phyloP scores from a whole-genome alignment of 441 rosid genomes.

The Biscutella auriculata region DNA sequence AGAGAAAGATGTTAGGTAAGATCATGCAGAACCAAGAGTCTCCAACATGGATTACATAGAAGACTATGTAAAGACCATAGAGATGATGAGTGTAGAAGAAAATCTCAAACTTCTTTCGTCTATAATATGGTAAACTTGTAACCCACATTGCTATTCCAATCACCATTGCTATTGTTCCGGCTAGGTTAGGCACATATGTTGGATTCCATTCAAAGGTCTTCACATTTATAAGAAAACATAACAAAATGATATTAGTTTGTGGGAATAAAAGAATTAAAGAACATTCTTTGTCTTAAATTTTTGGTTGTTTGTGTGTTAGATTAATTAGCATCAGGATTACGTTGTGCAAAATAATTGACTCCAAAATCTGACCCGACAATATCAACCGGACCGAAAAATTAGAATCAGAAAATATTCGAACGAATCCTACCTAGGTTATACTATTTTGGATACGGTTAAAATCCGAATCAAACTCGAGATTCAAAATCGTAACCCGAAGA shows the following conservation, averaged over 20 bases:
- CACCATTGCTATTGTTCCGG: conserved; percentile 42
- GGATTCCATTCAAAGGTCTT: conserved; percentile 43
- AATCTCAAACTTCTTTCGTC: conserved; percentile 49
- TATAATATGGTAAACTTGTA: conserved; percentile 34
- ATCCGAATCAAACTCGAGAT: too few species aligned
- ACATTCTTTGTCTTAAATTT: not conserved
- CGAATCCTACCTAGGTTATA: too few species aligned
- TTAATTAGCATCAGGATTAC: too few species aligned
- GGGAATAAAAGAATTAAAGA: not conserved
- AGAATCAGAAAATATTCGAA: too few species aligned
- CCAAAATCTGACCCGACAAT: too few species aligned
- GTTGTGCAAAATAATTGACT: too few species aligned
- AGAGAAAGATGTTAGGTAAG: conserved; percentile 58
- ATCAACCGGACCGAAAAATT: too few species aligned
- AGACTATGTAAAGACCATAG: conserved; percentile 40
- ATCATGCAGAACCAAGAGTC: conserved; percentile 32
- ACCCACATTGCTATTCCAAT: conserved; percentile 48
- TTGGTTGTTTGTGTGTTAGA: too few species aligned
- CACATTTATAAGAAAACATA: not conserved
- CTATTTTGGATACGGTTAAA: too few species aligned
- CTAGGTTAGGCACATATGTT: conserved; percentile 28
- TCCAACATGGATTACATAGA: conserved; percentile 54
- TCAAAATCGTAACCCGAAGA: too few species aligned
- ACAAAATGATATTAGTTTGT: not conserved
- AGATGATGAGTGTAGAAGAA: conserved; percentile 57